Evolutionary conservation across 1,284 basidiomycete genomes (phyloP).

Genomic region (Ustilago curta): DNA sequence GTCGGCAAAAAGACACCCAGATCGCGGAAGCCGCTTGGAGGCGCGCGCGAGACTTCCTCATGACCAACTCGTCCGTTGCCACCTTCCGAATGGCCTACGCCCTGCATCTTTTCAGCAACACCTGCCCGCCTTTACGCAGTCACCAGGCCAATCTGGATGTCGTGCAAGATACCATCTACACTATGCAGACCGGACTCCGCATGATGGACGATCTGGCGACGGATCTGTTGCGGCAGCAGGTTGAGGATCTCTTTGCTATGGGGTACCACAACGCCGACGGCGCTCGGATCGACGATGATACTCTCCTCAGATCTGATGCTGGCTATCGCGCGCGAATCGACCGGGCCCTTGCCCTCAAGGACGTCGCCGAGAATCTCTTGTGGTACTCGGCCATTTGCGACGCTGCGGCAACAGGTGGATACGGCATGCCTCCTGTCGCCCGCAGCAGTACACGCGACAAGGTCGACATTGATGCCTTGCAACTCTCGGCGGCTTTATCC

Average conservation of each 20-base stretch:
- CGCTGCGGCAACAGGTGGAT: constrained; percentile 27
- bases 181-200: constrained; percentile 35
- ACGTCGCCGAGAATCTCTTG: constrained; percentile 39
- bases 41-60: constrained; percentile 40
- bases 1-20: constrained; percentile 36
- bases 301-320: constrained; percentile 26
- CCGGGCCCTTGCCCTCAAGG: constrained; percentile 35
- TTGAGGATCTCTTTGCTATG: constrained; percentile 36
- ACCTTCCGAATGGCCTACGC: constrained; percentile 52
- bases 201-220: constrained; percentile 51
- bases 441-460: constrained; percentile 32
- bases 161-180: constrained; percentile 30
- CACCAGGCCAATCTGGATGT: constrained; percentile 16
- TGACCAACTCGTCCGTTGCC: constrained; percentile 36
- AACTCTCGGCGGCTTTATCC: constrained; percentile 23
- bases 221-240: constrained; percentile 40
- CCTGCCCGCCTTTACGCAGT: constrained; percentile 41
- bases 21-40: constrained; percentile 47
- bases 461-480: constrained; percentile 37
- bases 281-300: constrained; percentile 18
- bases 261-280: constrained; percentile 42
- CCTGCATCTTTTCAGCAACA: constrained; percentile 42
- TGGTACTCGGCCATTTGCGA: constrained; percentile 51
- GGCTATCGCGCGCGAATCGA: constrained; percentile 29
- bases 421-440: constrained; percentile 33